phyloP scores from a whole-genome alignment of 208 protist species.

The Crithidia brevicula region DNA sequence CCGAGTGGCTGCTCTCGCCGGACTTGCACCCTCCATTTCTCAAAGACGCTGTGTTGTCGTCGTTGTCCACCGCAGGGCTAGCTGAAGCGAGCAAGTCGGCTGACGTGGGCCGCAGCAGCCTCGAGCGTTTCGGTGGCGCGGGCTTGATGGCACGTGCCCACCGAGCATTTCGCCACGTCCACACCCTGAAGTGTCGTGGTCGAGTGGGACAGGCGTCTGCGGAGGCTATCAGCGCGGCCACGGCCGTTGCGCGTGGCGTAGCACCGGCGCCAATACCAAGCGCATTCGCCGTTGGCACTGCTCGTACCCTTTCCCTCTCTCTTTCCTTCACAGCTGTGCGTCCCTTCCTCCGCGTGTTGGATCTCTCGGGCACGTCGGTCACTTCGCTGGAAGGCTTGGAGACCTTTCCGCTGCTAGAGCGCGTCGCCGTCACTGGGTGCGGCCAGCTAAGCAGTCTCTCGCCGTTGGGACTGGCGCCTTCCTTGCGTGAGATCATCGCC shows the following conservation, averaged over 20 bases:
- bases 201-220: background rate
- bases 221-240: conserved; percentile 1
- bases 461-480: conserved; percentile 9
- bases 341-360: conserved; percentile 19
- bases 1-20: conserved; percentile 17
- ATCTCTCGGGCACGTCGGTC: conserved; percentile 24
- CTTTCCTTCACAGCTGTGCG: conserved; percentile 11
- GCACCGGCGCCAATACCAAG: background rate
- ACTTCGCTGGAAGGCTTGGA: conserved; percentile 15
- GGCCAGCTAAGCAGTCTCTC: conserved; percentile 21
- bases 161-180: conserved; percentile 10
- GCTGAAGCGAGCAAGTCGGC: background rate
- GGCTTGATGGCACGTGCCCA: background rate
- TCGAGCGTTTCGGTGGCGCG: background rate
- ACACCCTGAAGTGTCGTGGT: conserved; percentile 9
- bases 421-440: conserved; percentile 12
- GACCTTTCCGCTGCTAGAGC: conserved; percentile 19
- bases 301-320: background rate
- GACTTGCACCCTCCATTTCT: conserved; percentile 3
- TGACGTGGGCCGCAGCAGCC: background rate
- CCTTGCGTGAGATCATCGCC: conserved; percentile 19
- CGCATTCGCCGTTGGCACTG: background rate
- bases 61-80: background rate
- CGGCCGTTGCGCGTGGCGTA: background rate
- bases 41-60: too few species aligned